A percentile compares a stretch with the other conserved stretches of the same genome.
Evolutionary conservation across 2,329 filamentous ascomycete genomes (phyloP).

Genomic region (Pseudogymnoascus sp.): DNA sequence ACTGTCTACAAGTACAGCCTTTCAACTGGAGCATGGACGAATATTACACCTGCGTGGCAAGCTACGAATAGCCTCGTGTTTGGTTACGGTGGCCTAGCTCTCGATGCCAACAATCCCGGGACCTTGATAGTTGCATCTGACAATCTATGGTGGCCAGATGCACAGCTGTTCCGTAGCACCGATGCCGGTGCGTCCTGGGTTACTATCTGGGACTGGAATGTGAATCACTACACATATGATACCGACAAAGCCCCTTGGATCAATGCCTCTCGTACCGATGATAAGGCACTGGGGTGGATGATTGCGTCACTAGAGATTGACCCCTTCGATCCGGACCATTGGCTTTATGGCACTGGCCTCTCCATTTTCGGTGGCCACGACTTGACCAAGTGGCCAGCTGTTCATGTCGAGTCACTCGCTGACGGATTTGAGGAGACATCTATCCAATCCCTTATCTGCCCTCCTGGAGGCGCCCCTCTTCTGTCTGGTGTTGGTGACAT

Average conservation of each 20-base stretch:
- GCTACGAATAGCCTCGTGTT: slow-evolving; percentile 34
- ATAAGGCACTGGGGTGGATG: slow-evolving; percentile 47
- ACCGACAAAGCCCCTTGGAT: slow-evolving; percentile 46
- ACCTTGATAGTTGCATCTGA: slow-evolving; percentile 48
- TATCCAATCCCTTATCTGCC: slow-evolving; percentile 40
- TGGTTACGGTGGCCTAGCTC: slow-evolving; percentile 47
- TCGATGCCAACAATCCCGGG: slow-evolving; percentile 46
- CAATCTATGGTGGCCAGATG: slow-evolving; percentile 53
- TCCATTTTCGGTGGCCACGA: slow-evolving; percentile 46
- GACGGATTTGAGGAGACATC: slow-evolving; percentile 48
- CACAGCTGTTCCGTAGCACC: slow-evolving; percentile 45
- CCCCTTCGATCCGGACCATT: slow-evolving; percentile 50
- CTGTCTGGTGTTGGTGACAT: slow-evolving; percentile 44
- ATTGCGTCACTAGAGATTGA: slow-evolving; percentile 50
- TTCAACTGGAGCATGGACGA: slow-evolving; percentile 38
- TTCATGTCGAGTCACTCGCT: slow-evolving; percentile 40
- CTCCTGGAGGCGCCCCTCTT: slow-evolving; percentile 42
- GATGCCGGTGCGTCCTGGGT: slow-evolving; percentile 42
- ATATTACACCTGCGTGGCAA: slow-evolving; percentile 47
- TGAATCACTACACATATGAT: slow-evolving; percentile 40
- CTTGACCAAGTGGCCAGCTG: slow-evolving; percentile 45
- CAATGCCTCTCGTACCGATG: slow-evolving; percentile 38
- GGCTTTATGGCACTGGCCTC: slow-evolving; percentile 52
- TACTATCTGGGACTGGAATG: slow-evolving; percentile 41
- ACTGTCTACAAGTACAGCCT: slow-evolving; percentile 48